phyloP scores from a whole-genome alignment of 169 alveolate species.

The Babesia sp. region DNA sequence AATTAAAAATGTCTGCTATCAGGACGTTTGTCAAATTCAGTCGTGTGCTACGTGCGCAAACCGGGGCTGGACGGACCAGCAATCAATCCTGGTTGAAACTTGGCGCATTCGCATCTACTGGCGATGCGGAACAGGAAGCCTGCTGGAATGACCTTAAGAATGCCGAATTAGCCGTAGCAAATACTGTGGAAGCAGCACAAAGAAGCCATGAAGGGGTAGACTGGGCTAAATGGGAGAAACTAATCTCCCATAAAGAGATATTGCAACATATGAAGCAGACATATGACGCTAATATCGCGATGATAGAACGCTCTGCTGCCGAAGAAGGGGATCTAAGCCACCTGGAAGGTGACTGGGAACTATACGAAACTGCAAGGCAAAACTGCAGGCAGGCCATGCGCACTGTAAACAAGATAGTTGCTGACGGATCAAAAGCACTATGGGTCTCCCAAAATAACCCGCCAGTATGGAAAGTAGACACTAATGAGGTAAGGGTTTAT shows the following conservation, averaged over 20 bases:
- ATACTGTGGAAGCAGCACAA: slow-evolving; percentile 31
- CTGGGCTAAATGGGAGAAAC: slow-evolving; percentile 65
- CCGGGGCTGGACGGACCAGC: not conserved
- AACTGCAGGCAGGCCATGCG: slow-evolving; percentile 72
- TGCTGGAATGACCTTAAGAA: slow-evolving; percentile 53
- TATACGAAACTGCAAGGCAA: slow-evolving; percentile 44
- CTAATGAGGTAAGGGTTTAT: slow-evolving; percentile 69
- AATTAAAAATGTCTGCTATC: not conserved
- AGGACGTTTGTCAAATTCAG: slow-evolving; percentile 8
- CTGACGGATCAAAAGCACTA: slow-evolving; percentile 83
- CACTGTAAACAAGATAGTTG: slow-evolving; percentile 69
- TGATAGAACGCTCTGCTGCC: slow-evolving; percentile 29
- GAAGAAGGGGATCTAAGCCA: slow-evolving; percentile 7
- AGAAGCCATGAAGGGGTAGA: slow-evolving; percentile 34
- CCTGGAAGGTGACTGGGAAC: slow-evolving; percentile 54
- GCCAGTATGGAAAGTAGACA: slow-evolving; percentile 72
- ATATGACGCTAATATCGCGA: slow-evolving; percentile 43
- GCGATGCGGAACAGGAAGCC: slow-evolving; percentile 45
- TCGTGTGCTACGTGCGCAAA: slow-evolving; percentile 13
- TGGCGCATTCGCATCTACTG: slow-evolving; percentile 46
- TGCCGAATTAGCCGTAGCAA: slow-evolving; percentile 32
- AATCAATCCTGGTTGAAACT: slow-evolving; percentile 42
- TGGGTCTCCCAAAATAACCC: slow-evolving; percentile 85
- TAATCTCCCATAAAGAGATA: slow-evolving; percentile 54
- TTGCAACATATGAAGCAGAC: slow-evolving; percentile 60